phyloP scores from a whole-genome alignment of 2,329 filamentous ascomycete genomes.

The Clarireedia homoeocarpa region DNA sequence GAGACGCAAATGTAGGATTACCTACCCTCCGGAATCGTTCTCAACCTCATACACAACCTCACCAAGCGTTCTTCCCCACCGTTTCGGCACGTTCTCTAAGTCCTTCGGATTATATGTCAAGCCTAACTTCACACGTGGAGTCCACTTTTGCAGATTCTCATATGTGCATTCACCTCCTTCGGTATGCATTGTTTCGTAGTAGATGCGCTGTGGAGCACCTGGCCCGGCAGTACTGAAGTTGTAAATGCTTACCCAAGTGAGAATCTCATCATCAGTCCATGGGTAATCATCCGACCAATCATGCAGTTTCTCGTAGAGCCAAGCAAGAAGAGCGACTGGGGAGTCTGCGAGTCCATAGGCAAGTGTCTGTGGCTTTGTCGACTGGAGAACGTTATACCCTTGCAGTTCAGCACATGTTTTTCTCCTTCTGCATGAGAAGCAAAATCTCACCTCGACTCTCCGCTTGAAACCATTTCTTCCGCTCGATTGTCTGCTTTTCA shows the following conservation, averaged over 20 bases:
- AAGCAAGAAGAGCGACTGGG: slow-evolving; percentile 63
- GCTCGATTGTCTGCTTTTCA: slow-evolving; percentile 39
- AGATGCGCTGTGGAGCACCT: slow-evolving; percentile 59
- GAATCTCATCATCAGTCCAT: slow-evolving; percentile 69
- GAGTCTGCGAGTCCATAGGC: slow-evolving; percentile 62
- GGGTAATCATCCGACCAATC: slow-evolving; percentile 67
- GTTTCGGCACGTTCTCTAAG: slow-evolving; percentile 42
- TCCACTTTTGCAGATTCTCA: slow-evolving; percentile 14
- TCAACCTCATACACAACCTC: slow-evolving; percentile 47
- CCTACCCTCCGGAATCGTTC: slow-evolving; percentile 32
- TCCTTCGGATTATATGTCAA: slow-evolving; percentile 52
- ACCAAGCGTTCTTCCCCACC: slow-evolving; percentile 49
- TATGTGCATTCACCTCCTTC: slow-evolving; percentile 15
- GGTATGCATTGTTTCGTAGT: slow-evolving; percentile 56
- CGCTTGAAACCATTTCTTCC: slow-evolving; percentile 51
- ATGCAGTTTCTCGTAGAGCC: slow-evolving; percentile 76
- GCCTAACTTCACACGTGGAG: slow-evolving; percentile 34
- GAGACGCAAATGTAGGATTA: slow-evolving; percentile 20
- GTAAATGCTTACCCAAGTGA: slow-evolving; percentile 70
- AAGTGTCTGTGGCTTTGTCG: slow-evolving; percentile 65
- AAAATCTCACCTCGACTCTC: slow-evolving; percentile 23
- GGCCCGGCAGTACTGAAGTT: slow-evolving; percentile 63
- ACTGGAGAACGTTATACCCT: slow-evolving; percentile 53
- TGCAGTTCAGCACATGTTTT: slow-evolving; percentile 2
- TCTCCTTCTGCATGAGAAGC: rapidly evolving